Evolutionary conservation across 106 monocot genomes (phyloP).

Genomic region (Triglochin maritima): DNA sequence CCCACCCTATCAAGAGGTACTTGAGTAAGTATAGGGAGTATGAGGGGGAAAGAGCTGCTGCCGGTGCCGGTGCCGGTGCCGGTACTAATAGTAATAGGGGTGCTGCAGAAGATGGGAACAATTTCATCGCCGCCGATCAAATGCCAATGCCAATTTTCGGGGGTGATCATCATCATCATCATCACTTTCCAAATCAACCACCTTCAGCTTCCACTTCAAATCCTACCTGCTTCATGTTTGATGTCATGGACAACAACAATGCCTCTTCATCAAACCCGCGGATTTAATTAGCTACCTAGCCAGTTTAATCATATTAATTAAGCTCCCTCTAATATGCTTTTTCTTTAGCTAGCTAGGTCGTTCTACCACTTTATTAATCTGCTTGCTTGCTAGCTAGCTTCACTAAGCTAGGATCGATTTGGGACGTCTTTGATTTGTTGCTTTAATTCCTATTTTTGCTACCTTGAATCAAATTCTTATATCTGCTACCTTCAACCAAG

Average conservation of each 20-base stretch:
- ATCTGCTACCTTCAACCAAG: no score
- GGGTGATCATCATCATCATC: background rate
- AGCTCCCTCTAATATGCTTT: no score
- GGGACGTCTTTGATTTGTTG: no score
- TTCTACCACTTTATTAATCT: no score
- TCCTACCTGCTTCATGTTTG: slow-evolving; percentile 8
- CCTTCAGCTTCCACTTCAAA: background rate
- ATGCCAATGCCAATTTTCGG: background rate
- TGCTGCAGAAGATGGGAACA: background rate
- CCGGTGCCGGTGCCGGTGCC: background rate
- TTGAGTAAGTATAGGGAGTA: slow-evolving; percentile 51
- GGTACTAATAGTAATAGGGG: background rate
- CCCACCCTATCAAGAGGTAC: slow-evolving; percentile 51
- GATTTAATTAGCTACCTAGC: no score
- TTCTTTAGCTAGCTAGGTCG: no score
- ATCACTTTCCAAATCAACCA: background rate
- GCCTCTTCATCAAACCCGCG: background rate
- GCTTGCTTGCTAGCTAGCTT: no score
- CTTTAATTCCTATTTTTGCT: no score
- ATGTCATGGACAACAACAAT: slow-evolving; percentile 7
- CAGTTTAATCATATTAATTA: no score
- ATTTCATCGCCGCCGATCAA: background rate
- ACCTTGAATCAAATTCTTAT: no score
- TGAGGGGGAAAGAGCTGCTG: slow-evolving; percentile 39
- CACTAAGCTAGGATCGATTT: no score